Evolutionary conservation across 768 basidiomycete species (phyloP).

Genomic region (Termitomyces sp.): DNA sequence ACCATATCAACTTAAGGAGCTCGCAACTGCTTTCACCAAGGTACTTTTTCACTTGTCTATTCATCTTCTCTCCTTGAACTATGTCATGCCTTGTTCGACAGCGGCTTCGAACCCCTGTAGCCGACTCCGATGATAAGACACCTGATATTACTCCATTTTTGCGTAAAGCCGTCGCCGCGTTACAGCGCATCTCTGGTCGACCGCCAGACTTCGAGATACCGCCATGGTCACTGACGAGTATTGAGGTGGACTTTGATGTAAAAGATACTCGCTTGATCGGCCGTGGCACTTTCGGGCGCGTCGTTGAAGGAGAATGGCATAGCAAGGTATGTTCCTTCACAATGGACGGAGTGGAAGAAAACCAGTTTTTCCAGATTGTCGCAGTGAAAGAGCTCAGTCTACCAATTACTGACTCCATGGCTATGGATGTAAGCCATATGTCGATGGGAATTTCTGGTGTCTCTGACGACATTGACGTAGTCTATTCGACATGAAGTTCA

Average conservation of each 20-base stretch:
- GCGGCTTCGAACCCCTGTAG: constrained; percentile 6
- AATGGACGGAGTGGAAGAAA: not conserved
- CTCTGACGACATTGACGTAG: constrained; percentile 20
- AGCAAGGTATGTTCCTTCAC: constrained; percentile 15
- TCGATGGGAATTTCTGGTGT: not conserved
- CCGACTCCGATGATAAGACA: not conserved
- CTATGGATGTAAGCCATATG: constrained; percentile 8
- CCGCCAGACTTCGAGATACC: constrained; percentile 18
- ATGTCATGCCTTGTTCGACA: not conserved
- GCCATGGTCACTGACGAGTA: constrained; percentile 23
- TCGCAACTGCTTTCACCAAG: constrained; percentile 17
- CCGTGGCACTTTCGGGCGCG: constrained; percentile 25
- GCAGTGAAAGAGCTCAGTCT: constrained; percentile 28
- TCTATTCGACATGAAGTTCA: constrained; percentile 38
- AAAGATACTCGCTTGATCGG: constrained; percentile 20
- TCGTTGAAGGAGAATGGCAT: constrained; percentile 26
- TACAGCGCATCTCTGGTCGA: constrained; percentile 15
- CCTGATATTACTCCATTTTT: constrained; percentile 13
- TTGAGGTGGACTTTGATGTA: constrained; percentile 22
- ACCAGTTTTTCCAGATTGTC: constrained; percentile 17
- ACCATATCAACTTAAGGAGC: constrained; percentile 14
- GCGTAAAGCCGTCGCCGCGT: constrained; percentile 10
- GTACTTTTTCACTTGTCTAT: not conserved
- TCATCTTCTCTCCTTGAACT: not conserved
- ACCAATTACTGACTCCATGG: constrained; percentile 7